Conservation (phyloP, 1,284 basidiomycete genomes). For the Microstroma glucosiphilum region DNA sequence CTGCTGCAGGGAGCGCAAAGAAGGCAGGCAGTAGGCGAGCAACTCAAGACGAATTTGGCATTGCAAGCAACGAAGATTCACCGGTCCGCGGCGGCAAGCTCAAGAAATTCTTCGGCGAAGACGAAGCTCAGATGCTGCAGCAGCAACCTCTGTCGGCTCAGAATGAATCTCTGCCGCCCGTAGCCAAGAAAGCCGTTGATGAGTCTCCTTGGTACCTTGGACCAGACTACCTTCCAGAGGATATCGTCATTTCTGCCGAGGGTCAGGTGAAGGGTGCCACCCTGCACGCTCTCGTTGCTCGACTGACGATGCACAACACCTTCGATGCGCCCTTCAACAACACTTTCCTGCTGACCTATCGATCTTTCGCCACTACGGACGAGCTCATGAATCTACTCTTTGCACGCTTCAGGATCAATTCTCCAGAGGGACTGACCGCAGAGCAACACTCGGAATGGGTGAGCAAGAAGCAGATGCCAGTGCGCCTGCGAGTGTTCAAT, state of each 20-base stretch:
- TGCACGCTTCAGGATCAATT: constrained; percentile 71
- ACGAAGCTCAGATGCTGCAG: constrained; percentile 45
- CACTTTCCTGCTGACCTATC: constrained; percentile 94
- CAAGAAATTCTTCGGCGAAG: constrained; percentile 69
- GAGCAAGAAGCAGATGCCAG: constrained; percentile 78
- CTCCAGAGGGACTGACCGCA: constrained; percentile 65
- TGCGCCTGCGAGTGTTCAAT: constrained; percentile 58
- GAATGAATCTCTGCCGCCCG: neutral
- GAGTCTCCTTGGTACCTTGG: constrained; percentile 71
- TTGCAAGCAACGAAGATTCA: constrained; percentile 22
- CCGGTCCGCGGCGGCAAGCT: constrained; percentile 20
- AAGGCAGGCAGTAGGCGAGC: constrained; percentile 18
- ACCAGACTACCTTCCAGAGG: constrained; percentile 68
- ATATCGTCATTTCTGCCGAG: constrained; percentile 73
- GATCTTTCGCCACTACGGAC: constrained; percentile 82
- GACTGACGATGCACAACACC: constrained; percentile 70
- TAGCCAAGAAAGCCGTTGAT: constrained; percentile 13
- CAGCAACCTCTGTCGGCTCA: neutral
- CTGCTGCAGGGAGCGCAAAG: constrained; percentile 15
- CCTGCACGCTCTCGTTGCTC: constrained; percentile 74
- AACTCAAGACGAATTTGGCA: constrained; percentile 20
- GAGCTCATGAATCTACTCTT: constrained; percentile 81
- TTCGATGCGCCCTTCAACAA: constrained; percentile 73
- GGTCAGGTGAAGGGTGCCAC: constrained; percentile 73
- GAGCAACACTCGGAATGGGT: constrained; percentile 74